Conservation (phyloP, 176 grass and related monocot species). For the Oryza rufipogon region DNA sequence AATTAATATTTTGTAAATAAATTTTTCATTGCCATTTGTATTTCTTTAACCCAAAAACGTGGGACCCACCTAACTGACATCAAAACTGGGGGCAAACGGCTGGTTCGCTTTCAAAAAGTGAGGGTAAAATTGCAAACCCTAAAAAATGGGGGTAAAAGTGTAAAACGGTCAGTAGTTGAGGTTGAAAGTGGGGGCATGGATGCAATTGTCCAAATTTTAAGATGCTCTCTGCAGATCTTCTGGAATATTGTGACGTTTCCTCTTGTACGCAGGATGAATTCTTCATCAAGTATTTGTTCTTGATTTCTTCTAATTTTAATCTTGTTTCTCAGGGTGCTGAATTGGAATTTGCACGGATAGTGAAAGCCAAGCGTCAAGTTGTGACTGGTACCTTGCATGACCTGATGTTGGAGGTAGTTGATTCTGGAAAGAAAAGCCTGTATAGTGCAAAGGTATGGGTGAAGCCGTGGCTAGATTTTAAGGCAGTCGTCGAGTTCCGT, state of each 20-base stretch:
- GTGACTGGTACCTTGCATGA: constrained; percentile 77
- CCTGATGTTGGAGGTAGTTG: constrained; percentile 74
- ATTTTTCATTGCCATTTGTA: too few relatives aligned
- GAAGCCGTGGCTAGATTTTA: constrained; percentile 89
- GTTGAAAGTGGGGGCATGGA: too few relatives aligned
- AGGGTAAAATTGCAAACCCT: too few relatives aligned
- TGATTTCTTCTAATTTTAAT: constrained; percentile 33
- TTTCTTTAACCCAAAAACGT: too few relatives aligned
- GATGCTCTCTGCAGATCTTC: not conserved
- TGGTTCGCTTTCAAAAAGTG: too few relatives aligned
- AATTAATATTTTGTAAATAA: too few relatives aligned
- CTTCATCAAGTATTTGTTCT: not conserved
- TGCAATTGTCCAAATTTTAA: not conserved
- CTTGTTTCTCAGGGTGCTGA: constrained; percentile 60
- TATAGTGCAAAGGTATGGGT: constrained; percentile 96
- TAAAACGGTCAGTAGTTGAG: too few relatives aligned
- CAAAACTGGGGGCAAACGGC: too few relatives aligned
- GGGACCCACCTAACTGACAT: too few relatives aligned
- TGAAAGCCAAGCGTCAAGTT: constrained; percentile 79
- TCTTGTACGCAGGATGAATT: constrained; percentile 3
- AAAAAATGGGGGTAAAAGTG: too few relatives aligned
- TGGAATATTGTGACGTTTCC: not conserved
- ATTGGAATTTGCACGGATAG: constrained; percentile 69
- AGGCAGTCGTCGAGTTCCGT: constrained; percentile 77
- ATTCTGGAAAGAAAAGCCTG: constrained; percentile 77